Evolutionary conservation across 2,329 filamentous ascomycete species (phyloP), one percentile per base, ranked within the genome.

Genomic region (Neospermospora avenae): DNA sequence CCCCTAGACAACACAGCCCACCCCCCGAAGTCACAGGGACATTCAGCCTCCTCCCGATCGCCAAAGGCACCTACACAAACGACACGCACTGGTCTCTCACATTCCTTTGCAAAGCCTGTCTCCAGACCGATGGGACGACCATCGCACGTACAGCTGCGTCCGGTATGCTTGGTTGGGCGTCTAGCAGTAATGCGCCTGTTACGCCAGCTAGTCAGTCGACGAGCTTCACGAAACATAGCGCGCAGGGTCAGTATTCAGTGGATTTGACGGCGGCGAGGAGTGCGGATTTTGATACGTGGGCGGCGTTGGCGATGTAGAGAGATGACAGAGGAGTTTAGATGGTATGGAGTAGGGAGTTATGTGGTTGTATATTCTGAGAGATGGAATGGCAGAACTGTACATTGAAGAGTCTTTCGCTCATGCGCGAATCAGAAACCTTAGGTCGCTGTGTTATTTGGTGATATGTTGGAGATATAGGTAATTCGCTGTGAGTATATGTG

Each of bases 31-130:
- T 42, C 13, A 59, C 41, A 4, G 70, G 76, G 2, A 71, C 76
- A n/a, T 79, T 80, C 66, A 74, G 75, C 3, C 57, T 65, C 16
- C 75, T 74, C 13, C 76, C 79, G 14, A 83, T 83, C 62, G 71
- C 78, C 24, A 78, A 80, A 22, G 80, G 80, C 25, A 81, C 80
- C 1, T 81, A 78, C 24, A 70, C 81, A 60, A 83, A 83, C 73
- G 73, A 71, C 62, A 83, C 81, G 1, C 78, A 82, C 63, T 78
- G 77, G 68, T 78, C 78, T 2, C 81, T 80, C 63, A 84, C 81
- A 0, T 84, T 83, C 70, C 75, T 83, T 39, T 84, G 81, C 66
- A 70, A 74, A 48, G 73, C 74, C 11, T 81, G 78, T 58, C 71
- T 78, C 58, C 69, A 71, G 18, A 69, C 70, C 4, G 74, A 76